Percentiles rank a stretch among this genome's conserved stretches.
Conservation (phyloP, 1,284 basidiomycete genomes). For the Cryptococcus wingfieldii region DNA sequence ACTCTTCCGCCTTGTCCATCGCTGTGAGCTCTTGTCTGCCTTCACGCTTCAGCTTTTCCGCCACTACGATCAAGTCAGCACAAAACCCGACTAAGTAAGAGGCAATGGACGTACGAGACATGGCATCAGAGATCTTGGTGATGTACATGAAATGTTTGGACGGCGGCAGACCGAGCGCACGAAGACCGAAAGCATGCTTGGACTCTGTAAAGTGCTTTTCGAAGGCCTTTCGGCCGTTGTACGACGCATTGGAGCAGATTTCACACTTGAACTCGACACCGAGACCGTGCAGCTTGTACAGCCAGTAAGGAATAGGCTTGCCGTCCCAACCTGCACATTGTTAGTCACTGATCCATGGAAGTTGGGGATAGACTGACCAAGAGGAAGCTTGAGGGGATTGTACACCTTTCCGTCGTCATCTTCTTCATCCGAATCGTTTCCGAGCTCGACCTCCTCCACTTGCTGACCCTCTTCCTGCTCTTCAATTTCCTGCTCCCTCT, state of each 20-base stretch:
- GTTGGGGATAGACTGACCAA: conserved; percentile 42
- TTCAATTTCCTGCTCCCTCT: conserved; percentile 92
- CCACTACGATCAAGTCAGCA: conserved; percentile 57
- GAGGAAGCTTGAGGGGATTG: conserved; percentile 93
- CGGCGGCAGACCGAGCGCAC: conserved; percentile 82
- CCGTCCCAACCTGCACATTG: conserved; percentile 24
- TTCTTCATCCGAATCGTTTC: conserved; percentile 66
- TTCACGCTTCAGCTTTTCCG: conserved; percentile 91
- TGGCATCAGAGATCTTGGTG: conserved; percentile 91
- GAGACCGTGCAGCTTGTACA: conserved; percentile 96
- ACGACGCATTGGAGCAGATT: conserved; percentile 59
- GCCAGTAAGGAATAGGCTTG: conserved; percentile 26
- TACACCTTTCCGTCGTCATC: conserved; percentile 94
- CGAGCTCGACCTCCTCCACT: conserved; percentile 52
- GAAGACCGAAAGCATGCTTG: conserved; percentile 96
- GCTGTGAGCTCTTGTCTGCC: conserved; percentile 84
- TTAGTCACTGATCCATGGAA: not conserved
- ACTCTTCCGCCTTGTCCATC: conserved; percentile 90
- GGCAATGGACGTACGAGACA: conserved; percentile 63
- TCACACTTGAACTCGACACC: conserved; percentile 97
- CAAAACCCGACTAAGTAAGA: not conserved
- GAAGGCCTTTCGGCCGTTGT: conserved; percentile 34
- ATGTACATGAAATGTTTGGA: conserved; percentile 99
- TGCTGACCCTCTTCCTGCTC: conserved; percentile 59
- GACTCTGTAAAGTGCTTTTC: conserved; percentile 65